Conservation (phyloP, 2,329 filamentous ascomycete genomes). For the Exophiala sp. region DNA sequence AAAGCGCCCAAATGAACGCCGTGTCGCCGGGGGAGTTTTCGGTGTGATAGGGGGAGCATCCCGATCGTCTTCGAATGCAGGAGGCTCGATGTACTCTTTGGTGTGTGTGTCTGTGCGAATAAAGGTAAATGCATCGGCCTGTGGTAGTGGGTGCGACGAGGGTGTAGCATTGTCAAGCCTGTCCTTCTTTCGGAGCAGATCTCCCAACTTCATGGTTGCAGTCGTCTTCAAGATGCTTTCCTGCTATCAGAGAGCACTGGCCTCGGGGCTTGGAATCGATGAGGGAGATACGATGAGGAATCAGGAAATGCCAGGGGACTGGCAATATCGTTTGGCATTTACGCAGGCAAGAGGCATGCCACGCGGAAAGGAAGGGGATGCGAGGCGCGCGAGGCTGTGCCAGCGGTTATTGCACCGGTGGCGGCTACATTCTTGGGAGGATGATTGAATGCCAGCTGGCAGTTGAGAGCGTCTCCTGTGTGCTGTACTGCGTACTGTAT, state of each 20-base stretch:
- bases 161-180: slow-evolving; percentile 41
- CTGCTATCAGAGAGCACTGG: neutral
- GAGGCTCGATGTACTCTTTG: slow-evolving; percentile 71
- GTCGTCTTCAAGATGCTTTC: neutral
- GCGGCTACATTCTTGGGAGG: neutral
- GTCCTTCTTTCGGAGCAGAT: slow-evolving; percentile 59
- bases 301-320: slow-evolving; percentile 17
- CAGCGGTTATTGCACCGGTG: slow-evolving; percentile 9
- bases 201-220: slow-evolving; percentile 50
- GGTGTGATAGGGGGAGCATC: slow-evolving; percentile 4
- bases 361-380: neutral
- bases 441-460: neutral
- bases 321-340: slow-evolving; percentile 18
- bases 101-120: slow-evolving; percentile 75
- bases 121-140: slow-evolving; percentile 68
- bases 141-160: slow-evolving; percentile 31
- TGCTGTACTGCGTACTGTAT: too few species aligned
- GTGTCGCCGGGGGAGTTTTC: slow-evolving; percentile 10
- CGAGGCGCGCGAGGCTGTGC: slow-evolving; percentile 16
- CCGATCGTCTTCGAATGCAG: slow-evolving; percentile 47
- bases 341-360: slow-evolving; percentile 13
- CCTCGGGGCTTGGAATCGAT: neutral
- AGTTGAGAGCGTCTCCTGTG: too few species aligned
- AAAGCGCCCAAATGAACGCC: slow-evolving; percentile 32
- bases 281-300: neutral